Evolutionary conservation across 2,329 filamentous ascomycete genomes (phyloP), one percentile per base, ranked within the genome.

Genomic region (Lachnellula arida): DNA sequence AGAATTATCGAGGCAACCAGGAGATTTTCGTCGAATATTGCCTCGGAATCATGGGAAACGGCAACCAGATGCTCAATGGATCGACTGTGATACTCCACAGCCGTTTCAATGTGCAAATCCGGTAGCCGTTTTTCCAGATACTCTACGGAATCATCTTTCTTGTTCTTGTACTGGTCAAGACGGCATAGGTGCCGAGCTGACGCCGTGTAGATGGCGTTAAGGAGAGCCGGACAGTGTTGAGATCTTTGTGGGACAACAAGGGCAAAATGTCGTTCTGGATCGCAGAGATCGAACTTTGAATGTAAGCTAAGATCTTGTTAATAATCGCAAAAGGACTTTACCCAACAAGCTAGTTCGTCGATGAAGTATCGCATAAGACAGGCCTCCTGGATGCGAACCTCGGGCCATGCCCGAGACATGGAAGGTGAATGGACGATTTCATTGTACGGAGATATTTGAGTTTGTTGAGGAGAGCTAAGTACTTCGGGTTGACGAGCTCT

Each of bases 1-100:
- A 32, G 9, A 12, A 32, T 32, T 32, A 32, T 32, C 28, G 28
- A 11, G 9, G 28, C 28, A 32, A 32, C 28, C 9, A 32, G 28
- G 28, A 32, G 28, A 32, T 32, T 32, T 4, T 32, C 28, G 28
- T 32, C 28, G 28, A 32, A 32, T 32, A 32, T 2, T 32, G 28
- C 28, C 28, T 32, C 28, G 3, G 28, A 32, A 32, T 32, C 66
- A 32, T 70, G 65, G 14, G 73, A 69, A 0, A 72, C 64, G 9
- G 70, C 67, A 5, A 76, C 68, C 2, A 76, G 67, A 48, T 75
- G 69, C 17, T 70, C 67, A 15, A 76, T 68, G 32, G 74, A 75
- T 55, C 72, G 66, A 50, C 69, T 73, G 56, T 76, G 74, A 54
- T 76, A 76, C 17, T 70, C 63, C 0, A 73, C 67, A 4, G 73